Base-by-base conservation (phyloP, 2,329 filamentous ascomycete genomes). In the Stagonosporopsis rhizophila region DNA sequence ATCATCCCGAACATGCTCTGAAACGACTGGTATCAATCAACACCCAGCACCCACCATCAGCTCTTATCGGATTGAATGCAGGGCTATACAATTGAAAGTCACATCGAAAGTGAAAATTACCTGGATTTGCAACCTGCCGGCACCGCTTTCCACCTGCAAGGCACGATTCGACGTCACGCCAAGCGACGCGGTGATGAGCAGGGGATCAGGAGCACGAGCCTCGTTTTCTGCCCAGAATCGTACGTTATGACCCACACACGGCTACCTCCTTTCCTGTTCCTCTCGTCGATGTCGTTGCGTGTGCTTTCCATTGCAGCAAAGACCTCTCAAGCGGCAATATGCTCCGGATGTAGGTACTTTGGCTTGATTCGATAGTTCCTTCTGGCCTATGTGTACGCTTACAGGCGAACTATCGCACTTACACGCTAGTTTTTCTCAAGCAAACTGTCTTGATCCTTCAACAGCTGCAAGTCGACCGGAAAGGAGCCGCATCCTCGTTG, bases 91-190 rank as follows among this genome's bases (percentile, higher is more conserved):
- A 40, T 17, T 37, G 15, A 25, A 22, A 9, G 4, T 28, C 6
- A 30, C 28, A 11, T 15, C 12, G 14, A 23, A 32, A 14, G 6
- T 25, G 23, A 32, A 32, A 28, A 19, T 14, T 11, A 14, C n/a
- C 20, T 32, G 27, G 32, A 34, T 25, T 22, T 12, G 12, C 41
- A 17, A 44, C 40, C 46, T 45, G 40, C 57, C 44, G 51, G 59
- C 61, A 51, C 27, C 27, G 52, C 58, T 49, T 50, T 39, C 60
- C 54, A 55, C 53, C 56, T 69, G 65, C 68, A 68, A 62, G 62
- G 60, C 62, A 63, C 56, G 52, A 54, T 51, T 59, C 50, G 56
- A 41, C 4, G 47, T 68, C 67, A 72, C 69, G 70, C 71, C 70
- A 72, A 72, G 69, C 34, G 47, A 64, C 58, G 64, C 60, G 42